These are phyloP conservation scores for Kuraishia ogatae DNA, from an alignment of 805 yeast species.

Conservation along the genomic window DNA sequence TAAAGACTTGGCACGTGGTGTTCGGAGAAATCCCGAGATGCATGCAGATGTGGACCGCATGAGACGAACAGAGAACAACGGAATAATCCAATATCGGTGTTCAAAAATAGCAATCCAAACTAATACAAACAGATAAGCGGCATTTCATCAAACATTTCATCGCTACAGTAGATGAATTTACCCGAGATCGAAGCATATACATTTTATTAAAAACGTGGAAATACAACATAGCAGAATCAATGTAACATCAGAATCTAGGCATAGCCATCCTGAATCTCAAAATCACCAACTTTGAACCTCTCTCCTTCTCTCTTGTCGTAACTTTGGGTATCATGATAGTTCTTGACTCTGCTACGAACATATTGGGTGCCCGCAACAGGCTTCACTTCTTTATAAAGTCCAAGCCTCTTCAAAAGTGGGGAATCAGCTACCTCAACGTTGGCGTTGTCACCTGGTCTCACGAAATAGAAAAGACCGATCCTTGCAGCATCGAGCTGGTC, in stretches of 20 bases:
- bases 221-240: not conserved
- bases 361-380: not conserved
- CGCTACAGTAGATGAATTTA: not conserved
- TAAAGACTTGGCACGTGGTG: not conserved
- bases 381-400: slow-evolving; percentile 17
- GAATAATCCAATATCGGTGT: not conserved
- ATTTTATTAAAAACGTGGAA: too few relatives aligned
- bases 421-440: slow-evolving; percentile 23
- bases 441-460: slow-evolving; percentile 25
- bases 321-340: not conserved
- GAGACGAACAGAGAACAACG: too few relatives aligned
- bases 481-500: slow-evolving; percentile 22
- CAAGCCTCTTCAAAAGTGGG: slow-evolving; percentile 23
- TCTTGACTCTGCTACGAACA: slow-evolving; percentile 1
- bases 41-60: not conserved
- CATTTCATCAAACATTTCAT: not conserved
- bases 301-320: slow-evolving; percentile 15
- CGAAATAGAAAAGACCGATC: slow-evolving; percentile 27
- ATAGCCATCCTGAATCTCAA: slow-evolving; percentile 21
- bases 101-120: not conserved
- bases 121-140: not conserved
- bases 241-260: slow-evolving; percentile 6
- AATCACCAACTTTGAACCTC: slow-evolving; percentile 21
- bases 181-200: not conserved
- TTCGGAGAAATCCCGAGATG: not conserved